Conservation (phyloP, 2,329 filamentous ascomycete genomes). For the Lecanicillium sp. region DNA sequence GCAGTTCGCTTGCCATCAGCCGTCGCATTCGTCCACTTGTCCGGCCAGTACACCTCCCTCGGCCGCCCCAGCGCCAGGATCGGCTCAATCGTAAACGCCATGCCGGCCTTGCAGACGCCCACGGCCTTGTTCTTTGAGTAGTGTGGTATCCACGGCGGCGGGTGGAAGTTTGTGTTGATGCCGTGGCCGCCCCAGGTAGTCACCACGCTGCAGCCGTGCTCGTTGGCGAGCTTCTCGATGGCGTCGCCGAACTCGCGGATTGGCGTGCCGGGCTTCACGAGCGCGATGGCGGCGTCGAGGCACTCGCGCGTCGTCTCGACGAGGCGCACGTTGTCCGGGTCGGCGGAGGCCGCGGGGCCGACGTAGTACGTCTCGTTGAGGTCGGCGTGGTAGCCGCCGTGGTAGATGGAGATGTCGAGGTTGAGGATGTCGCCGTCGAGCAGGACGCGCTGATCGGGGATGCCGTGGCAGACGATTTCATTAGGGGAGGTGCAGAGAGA, state of each 20-base stretch:
- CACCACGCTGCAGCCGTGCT: slow-evolving; percentile 78
- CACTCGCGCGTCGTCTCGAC: slow-evolving; percentile 87
- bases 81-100: slow-evolving; percentile 98
- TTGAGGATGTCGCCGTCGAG: slow-evolving; percentile 94
- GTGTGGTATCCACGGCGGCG: slow-evolving; percentile 88
- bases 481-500: slow-evolving; percentile 95
- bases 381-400: slow-evolving; percentile 91
- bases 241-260: slow-evolving; percentile 91
- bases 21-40: slow-evolving; percentile 97
- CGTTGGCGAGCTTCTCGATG: slow-evolving; percentile 92
- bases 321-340: slow-evolving; percentile 82
- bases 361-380: slow-evolving; percentile 99
- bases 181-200: slow-evolving; percentile 95
- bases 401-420: slow-evolving; percentile 91
- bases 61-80: slow-evolving; percentile 94
- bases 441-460: slow-evolving; percentile 82
- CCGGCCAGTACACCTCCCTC: slow-evolving; percentile 92
- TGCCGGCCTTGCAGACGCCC: slow-evolving; percentile 86
- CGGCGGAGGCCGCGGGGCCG: slow-evolving; percentile 74
- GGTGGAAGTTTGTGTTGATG: slow-evolving; percentile 90
- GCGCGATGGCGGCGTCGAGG: slow-evolving; percentile 77
- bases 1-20: slow-evolving; percentile 83
- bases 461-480: slow-evolving; percentile 98
- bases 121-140: slow-evolving; percentile 98
- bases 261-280: slow-evolving; percentile 86